These are phyloP conservation scores for Volutella citrinella DNA, from an alignment of 2,329 filamentous ascomycete genomes.

Conservation along the genomic window DNA sequence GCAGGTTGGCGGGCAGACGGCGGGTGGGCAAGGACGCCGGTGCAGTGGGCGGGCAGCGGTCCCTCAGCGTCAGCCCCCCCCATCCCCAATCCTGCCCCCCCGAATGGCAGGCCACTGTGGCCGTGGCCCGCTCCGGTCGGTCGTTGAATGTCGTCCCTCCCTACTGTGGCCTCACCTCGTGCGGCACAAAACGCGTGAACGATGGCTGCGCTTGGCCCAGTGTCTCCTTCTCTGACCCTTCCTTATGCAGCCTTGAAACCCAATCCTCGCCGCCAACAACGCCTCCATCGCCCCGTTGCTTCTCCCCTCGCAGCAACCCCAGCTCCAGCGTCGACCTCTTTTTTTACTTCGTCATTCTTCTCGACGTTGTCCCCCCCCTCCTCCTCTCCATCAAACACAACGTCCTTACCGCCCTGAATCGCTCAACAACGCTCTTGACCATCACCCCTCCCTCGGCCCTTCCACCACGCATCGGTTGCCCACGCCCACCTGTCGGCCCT, in stretches of 20 bases:
- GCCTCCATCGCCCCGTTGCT: slow-evolving; percentile 1
- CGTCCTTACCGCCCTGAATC: too few relatives aligned
- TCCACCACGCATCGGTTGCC: slow-evolving; percentile 4
- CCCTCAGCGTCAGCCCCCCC: too few relatives aligned
- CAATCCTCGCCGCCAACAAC: slow-evolving; percentile 2
- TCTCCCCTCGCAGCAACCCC: slow-evolving; percentile 5
- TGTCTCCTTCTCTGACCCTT: slow-evolving; percentile 25
- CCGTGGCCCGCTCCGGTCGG: slow-evolving; percentile 22
- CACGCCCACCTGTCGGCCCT: slow-evolving; percentile 10
- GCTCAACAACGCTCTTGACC: too few relatives aligned
- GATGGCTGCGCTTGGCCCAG: slow-evolving; percentile 25
- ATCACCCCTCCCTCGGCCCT: slow-evolving; percentile 12
- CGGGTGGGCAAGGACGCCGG: too few relatives aligned
- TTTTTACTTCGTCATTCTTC: background rate
- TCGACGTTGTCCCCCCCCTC: slow-evolving; percentile 10
- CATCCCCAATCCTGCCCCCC: too few relatives aligned
- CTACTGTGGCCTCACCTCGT: slow-evolving; percentile 27
- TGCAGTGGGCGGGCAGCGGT: too few relatives aligned
- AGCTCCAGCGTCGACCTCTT: background rate
- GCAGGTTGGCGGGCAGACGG: too few relatives aligned
- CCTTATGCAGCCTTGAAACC: slow-evolving; percentile 28
- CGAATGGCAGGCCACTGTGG: too few relatives aligned
- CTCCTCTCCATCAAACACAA: too few relatives aligned
- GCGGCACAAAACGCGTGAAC: slow-evolving; percentile 30
- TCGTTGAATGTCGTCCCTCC: slow-evolving; percentile 22